Evolutionary conservation across 2,329 filamentous ascomycete species (phyloP), one percentile per base, ranked within the genome.

Genomic region (Scorias spongiosa): DNA sequence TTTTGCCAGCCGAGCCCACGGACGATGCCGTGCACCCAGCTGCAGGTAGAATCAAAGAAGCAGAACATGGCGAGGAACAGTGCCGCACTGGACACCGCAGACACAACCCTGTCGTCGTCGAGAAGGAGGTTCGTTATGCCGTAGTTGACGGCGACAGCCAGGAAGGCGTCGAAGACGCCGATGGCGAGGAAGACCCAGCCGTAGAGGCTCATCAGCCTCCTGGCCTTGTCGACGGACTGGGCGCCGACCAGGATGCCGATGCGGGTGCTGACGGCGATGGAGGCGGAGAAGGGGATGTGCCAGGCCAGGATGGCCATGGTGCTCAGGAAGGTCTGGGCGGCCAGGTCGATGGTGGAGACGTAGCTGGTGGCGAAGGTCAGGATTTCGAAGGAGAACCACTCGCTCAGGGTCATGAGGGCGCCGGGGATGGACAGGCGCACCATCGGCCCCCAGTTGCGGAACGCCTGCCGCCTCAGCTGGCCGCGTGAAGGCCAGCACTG

Each of bases 401-500:
- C 54, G 41, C 45, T 47, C 18, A 54, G 39, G 2, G 49, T 49
- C 54, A 55, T 57, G 17, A 56, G 38, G 6, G 49, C 47, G 14
- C 54, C 54, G 11, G 54, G 49, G 9, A 57, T 40, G 1, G 52
- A 45, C 2, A 57, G 50, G 6, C 47, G 36, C 10, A 56, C 26
- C 47, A 57, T 54, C 5, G 45, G 38, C 14, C 44, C 43, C 67
- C 66, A 70, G 34, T 64, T 60, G 2, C 52, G 51, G 38, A 67
- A 62, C 47, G 47, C 49, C 8, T 36, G 18, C 10, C 20, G 17
- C n/a, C 34, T 29, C 10, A 49, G 45, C 39, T 52, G 47, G 2
- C 45, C 39, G 1, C 20, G 15, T 0, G 66, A 65, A 2, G 61
- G 61, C 68, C 68, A 69, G 57, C 69, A 72, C 47, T 63, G 56